Base-by-base conservation (phyloP, 257 asterid genomes). In the Osmanthus fragrans region DNA sequence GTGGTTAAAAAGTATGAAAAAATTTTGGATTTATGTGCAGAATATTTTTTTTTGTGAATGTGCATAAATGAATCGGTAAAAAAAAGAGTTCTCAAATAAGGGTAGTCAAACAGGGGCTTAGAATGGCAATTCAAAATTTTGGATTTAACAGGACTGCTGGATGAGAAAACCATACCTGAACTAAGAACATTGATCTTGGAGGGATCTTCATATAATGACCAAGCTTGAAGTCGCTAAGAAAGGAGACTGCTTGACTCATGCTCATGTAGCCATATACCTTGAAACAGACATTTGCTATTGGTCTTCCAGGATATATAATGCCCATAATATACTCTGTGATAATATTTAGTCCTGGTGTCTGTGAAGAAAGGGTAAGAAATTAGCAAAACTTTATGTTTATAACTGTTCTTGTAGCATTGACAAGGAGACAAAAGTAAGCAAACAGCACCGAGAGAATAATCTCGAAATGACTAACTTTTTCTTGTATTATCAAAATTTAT, bases 141-240 rank as follows among this genome's bases (percentile, higher is more conserved):
- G 18, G 69, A 23, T 25, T 10, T 63, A 36, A 27, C 33, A 23
- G 69, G 11, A 60, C n/a, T 23, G 68, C 32, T 11, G 69, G 34
- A 27, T 25, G 69, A 73, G 4, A 27, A 23, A 56, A 23, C n/a
- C 47, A 73, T 84, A 92, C 97, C 92, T 92, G 94, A 77, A 92
- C 97, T 21, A 92, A 79, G 84, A 92, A 92, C 96, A 92, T 92
- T 5, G 97, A 92, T 68, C 94, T 80, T 0, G 97, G 97, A 67
- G 97, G 97, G 42, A 90, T 92, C 82, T 92, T 92, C 96, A 92
- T 90, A 69, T 92, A 92, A 42, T 92, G 97, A 32, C 97, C 97
- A 18, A 92, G 89, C 88, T 92, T 92, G 85, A 90, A 92, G 78
- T 92, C 97, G 72, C 91, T 82, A 2, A 92, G 89, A 81, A 91